Evolutionary conservation across 352 stramenopile species (phyloP).

Genomic region (Phytophthora cryptogea): DNA sequence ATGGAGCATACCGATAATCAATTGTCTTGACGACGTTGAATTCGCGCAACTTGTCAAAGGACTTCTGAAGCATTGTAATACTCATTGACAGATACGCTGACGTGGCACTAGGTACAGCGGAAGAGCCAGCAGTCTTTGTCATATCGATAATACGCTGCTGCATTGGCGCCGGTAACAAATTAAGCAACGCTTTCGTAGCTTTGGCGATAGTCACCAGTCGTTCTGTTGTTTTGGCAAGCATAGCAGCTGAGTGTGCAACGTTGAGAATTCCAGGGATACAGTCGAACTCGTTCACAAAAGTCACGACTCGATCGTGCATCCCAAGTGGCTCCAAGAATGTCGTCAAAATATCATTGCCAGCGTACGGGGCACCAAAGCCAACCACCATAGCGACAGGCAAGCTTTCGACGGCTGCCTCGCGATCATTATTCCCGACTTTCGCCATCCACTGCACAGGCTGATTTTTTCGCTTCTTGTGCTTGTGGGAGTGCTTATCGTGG

Average conservation of each 20-base stretch:
- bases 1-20: conserved; percentile 71
- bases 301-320: conserved; percentile 60
- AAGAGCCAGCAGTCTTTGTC: conserved; percentile 19
- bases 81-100: conserved; percentile 83
- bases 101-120: conserved; percentile 43
- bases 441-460: conserved; percentile 23
- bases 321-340: conserved; percentile 52
- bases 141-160: conserved; percentile 55
- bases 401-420: conserved; percentile 19
- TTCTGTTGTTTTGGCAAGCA: conserved; percentile 80
- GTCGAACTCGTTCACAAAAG: conserved; percentile 85
- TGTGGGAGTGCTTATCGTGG: conserved; percentile 19
- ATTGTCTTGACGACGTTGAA: conserved; percentile 71
- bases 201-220: conserved; percentile 78
- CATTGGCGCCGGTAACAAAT: conserved; percentile 67
- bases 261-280: conserved; percentile 84
- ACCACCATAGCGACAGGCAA: conserved; percentile 56
- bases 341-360: conserved; percentile 51
- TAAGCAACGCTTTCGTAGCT: conserved; percentile 70
- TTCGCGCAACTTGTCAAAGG: conserved; percentile 78
- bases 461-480: conserved; percentile 31
- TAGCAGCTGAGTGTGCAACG: conserved; percentile 71
- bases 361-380: conserved; percentile 75
- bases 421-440: conserved; percentile 19
- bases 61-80: conserved; percentile 72